These are phyloP conservation scores for Aureobasidium zeae DNA, from an alignment of 2,329 filamentous ascomycete species.

Conservation along the genomic window DNA sequence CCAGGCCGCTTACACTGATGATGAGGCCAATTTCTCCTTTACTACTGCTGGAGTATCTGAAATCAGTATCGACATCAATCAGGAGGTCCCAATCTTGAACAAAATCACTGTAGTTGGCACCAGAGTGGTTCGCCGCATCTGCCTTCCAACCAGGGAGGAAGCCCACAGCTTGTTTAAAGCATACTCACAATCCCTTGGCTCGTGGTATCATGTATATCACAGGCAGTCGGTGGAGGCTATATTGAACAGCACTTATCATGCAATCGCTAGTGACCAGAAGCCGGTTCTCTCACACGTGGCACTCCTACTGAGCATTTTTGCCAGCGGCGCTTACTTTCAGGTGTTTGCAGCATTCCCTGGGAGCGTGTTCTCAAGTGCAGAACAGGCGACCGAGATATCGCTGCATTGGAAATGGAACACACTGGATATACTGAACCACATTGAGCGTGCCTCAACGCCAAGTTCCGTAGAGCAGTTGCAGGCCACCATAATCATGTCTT, in stretches of 20 bases:
- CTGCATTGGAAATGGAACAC: conserved; percentile 17
- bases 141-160: conserved; percentile 19
- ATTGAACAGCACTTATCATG: conserved; percentile 19
- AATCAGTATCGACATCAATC: not conserved
- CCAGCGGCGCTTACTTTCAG: conserved; percentile 17
- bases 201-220: conserved; percentile 23
- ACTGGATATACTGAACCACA: conserved; percentile 17
- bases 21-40: not conserved
- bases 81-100: not conserved
- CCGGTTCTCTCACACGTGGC: conserved; percentile 10
- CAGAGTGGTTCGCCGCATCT: conserved; percentile 13
- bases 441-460: conserved; percentile 11
- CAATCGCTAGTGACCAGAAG: conserved; percentile 8
- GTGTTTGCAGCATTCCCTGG: not conserved
- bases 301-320: conserved; percentile 17
- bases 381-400: conserved; percentile 10
- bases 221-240: conserved; percentile 17
- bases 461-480: conserved; percentile 23
- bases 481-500: conserved; percentile 23
- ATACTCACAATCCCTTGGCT: conserved; percentile 20
- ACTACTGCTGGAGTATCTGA: not conserved
- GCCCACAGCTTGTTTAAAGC: conserved; percentile 18
- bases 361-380: conserved; percentile 4
- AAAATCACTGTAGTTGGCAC: not conserved
- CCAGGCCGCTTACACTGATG: not conserved